These are phyloP conservation scores for Venturia asperata DNA, from an alignment of 2,329 filamentous ascomycete genomes.

Conservation along the genomic window DNA sequence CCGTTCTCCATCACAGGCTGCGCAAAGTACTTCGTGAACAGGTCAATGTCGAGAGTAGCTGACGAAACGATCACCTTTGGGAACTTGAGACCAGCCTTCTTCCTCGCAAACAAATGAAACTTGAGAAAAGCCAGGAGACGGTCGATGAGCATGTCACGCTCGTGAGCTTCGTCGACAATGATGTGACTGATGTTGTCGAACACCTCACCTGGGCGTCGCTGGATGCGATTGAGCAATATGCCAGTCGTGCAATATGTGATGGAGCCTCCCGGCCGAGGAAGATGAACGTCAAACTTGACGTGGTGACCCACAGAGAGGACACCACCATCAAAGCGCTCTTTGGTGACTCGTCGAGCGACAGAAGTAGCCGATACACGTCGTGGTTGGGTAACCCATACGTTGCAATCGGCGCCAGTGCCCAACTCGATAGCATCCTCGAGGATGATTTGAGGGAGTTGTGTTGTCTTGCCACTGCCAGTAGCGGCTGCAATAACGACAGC, in stretches of 20 bases:
- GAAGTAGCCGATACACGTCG: slow-evolving; percentile 42
- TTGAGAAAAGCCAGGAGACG: slow-evolving; percentile 42
- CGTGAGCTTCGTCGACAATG: slow-evolving; percentile 47
- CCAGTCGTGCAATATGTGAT: slow-evolving; percentile 47
- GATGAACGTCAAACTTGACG: slow-evolving; percentile 26
- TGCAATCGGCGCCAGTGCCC: slow-evolving; percentile 37
- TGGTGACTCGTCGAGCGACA: slow-evolving; percentile 42
- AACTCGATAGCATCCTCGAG: slow-evolving; percentile 40
- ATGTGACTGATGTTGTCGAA: slow-evolving; percentile 41
- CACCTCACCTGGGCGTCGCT: slow-evolving; percentile 33
- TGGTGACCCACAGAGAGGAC: slow-evolving; percentile 30
- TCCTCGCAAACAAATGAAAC: slow-evolving; percentile 33
- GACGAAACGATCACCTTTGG: slow-evolving; percentile 45
- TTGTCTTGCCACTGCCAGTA: slow-evolving; percentile 43
- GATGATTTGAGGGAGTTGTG: slow-evolving; percentile 49
- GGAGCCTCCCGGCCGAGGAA: slow-evolving; percentile 36
- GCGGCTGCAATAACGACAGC: slow-evolving; percentile 42
- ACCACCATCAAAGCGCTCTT: slow-evolving; percentile 38
- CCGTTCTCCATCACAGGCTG: slow-evolving; percentile 22
- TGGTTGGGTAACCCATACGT: slow-evolving; percentile 46
- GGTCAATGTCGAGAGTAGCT: slow-evolving; percentile 40
- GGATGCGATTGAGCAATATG: slow-evolving; percentile 41
- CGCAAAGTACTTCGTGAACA: slow-evolving; percentile 41
- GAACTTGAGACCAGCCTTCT: slow-evolving; percentile 27
- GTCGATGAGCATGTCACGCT: slow-evolving; percentile 40